Evolutionary conservation across 2,329 filamentous ascomycete species (phyloP).

Genomic region (Talaromyces piceae): DNA sequence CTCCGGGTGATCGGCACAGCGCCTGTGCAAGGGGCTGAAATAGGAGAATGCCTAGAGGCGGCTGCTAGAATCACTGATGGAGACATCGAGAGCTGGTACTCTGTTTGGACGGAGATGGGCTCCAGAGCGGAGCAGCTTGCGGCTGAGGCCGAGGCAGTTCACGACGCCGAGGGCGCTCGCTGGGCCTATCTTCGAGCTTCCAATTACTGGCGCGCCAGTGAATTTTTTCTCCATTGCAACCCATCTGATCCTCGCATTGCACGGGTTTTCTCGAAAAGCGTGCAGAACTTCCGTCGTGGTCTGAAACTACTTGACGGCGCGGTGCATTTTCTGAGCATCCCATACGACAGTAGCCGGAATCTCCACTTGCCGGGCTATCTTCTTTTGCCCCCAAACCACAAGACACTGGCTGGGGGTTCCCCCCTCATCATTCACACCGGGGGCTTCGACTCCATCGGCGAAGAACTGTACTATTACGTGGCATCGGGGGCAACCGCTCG

Average conservation of each 20-base stretch:
- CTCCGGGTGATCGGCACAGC: conserved; percentile 34
- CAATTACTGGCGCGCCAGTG: conserved; percentile 32
- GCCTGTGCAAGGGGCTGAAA: conserved; percentile 28
- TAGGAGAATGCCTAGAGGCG: conserved; percentile 34
- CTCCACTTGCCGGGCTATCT: conserved; percentile 29
- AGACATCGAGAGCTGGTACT: conserved; percentile 34
- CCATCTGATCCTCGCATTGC: not conserved
- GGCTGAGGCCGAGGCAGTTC: conserved; percentile 20
- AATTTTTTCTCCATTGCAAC: conserved; percentile 5
- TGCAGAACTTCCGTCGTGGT: not conserved
- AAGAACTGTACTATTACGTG: conserved; percentile 36
- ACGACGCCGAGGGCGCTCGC: conserved; percentile 25
- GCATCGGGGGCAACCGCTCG: conserved; percentile 17
- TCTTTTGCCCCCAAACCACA: conserved; percentile 24
- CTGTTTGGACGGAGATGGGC: conserved; percentile 22
- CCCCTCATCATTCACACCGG: conserved; percentile 30
- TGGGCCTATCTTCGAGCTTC: conserved; percentile 31
- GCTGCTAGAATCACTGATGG: conserved; percentile 28
- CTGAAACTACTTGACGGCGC: not conserved
- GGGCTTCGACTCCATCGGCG: conserved; percentile 33
- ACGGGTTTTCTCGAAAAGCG: not conserved
- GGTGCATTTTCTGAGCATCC: conserved; percentile 24
- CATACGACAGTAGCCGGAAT: conserved; percentile 26
- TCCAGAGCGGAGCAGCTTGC: not conserved
- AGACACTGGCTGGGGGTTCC: conserved; percentile 19